phyloP scores from a whole-genome alignment of 805 yeast species.

The Suhomyces sp. region DNA sequence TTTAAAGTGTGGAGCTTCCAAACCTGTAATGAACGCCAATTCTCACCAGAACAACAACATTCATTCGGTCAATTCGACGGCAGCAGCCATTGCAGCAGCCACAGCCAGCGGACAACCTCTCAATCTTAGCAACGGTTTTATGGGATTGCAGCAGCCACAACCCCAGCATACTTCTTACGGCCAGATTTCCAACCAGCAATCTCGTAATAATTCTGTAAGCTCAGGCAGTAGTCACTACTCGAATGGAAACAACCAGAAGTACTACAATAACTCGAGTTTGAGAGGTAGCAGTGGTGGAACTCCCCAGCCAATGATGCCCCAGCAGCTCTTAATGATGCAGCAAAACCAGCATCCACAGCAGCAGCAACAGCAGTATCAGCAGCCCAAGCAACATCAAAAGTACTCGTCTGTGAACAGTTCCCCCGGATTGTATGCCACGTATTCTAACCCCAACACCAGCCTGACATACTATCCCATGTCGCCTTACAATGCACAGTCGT shows the following conservation, averaged over 20 bases:
- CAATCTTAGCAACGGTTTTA: constrained; percentile 29
- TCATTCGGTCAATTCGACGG: constrained; percentile 40
- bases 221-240: constrained; percentile 8
- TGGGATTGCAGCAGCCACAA: constrained; percentile 35
- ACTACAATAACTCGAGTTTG: constrained; percentile 13
- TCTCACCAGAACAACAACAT: constrained; percentile 13
- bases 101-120: constrained; percentile 47
- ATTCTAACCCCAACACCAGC: constrained; percentile 11
- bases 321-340: constrained; percentile 21
- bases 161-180: constrained; percentile 21
- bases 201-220: constrained; percentile 9
- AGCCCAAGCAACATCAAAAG: constrained; percentile 12
- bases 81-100: constrained; percentile 47
- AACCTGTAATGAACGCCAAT: constrained; percentile 32
- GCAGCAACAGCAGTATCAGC: constrained; percentile 12
- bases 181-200: constrained; percentile 3
- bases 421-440: constrained; percentile 20
- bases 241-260: constrained; percentile 11
- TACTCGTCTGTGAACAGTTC: constrained; percentile 19
- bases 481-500: not conserved
- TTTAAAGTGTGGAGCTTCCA: constrained; percentile 82
- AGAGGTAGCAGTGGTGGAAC: constrained; percentile 16
- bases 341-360: constrained; percentile 16
- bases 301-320: constrained; percentile 20
- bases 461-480: constrained; percentile 1